These are phyloP conservation scores for Populus deltoides DNA, from an alignment of 345 rosid species.

Conservation along the genomic window DNA sequence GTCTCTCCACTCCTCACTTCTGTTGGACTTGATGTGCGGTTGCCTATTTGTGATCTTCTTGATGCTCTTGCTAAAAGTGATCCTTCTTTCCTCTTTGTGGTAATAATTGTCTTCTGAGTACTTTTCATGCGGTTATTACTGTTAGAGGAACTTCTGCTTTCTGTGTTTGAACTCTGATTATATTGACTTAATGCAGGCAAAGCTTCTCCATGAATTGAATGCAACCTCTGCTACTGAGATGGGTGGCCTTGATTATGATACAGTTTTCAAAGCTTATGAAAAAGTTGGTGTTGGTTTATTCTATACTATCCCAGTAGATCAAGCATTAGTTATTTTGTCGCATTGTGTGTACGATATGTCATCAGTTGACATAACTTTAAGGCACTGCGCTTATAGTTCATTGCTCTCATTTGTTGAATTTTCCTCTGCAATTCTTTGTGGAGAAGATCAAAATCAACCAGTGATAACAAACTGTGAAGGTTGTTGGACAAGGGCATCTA, in stretches of 20 bases:
- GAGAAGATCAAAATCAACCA: constrained; percentile 33
- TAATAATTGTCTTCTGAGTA: constrained; percentile 33
- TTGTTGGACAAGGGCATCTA: constrained; percentile 54
- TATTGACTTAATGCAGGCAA: constrained; percentile 55
- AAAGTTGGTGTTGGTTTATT: constrained; percentile 54
- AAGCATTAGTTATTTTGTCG: constrained; percentile 62
- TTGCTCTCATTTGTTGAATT: constrained; percentile 75
- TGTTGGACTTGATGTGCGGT: constrained; percentile 55
- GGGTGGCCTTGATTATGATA: constrained; percentile 82
- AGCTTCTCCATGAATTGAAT: constrained; percentile 58
- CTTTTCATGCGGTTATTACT: neutral
- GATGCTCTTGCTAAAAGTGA: constrained; percentile 64
- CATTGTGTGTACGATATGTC: constrained; percentile 75
- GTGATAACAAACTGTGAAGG: constrained; percentile 31
- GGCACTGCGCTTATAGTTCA: constrained; percentile 69
- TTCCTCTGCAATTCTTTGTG: constrained; percentile 44
- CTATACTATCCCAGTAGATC: constrained; percentile 46
- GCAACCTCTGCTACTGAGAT: constrained; percentile 65
- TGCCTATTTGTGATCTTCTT: constrained; percentile 67
- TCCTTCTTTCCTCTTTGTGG: constrained; percentile 58
- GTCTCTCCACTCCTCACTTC: constrained; percentile 68
- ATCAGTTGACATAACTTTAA: constrained; percentile 63
- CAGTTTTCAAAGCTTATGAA: constrained; percentile 58
- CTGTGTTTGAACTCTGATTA: constrained; percentile 7
- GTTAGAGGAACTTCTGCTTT: constrained; percentile 5